Conservation (phyloP, 768 basidiomycete species). For the Astraeus odoratus region DNA sequence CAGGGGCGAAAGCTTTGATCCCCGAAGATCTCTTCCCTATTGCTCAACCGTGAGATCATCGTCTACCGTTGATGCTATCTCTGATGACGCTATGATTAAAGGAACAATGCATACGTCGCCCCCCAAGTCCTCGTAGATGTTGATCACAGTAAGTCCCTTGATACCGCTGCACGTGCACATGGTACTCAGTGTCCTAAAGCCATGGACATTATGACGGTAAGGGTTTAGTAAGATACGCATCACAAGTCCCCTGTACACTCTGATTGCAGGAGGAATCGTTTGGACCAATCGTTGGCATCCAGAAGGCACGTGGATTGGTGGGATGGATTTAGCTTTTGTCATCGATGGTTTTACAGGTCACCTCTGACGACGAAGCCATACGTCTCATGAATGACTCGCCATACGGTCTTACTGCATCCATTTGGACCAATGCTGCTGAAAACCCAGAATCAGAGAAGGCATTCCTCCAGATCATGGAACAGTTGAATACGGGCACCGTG, state of each 20-base stretch:
- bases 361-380: conserved; percentile 83
- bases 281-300: conserved; percentile 89
- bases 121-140: conserved; percentile 91
- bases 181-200: conserved; percentile 31
- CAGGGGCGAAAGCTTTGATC: conserved; percentile 75
- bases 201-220: conserved; percentile 90
- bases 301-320: conserved; percentile 51
- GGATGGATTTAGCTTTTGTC: not conserved
- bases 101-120: conserved; percentile 80
- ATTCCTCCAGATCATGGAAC: conserved; percentile 57
- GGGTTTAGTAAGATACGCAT: conserved; percentile 3
- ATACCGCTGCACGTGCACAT: conserved; percentile 2
- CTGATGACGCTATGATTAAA: conserved; percentile 20
- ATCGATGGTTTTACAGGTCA: conserved; percentile 39
- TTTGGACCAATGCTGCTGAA: conserved; percentile 78
- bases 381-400: conserved; percentile 92
- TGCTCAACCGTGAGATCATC: conserved; percentile 53
- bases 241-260: not conserved
- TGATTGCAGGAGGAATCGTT: conserved; percentile 72
- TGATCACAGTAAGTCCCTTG: conserved; percentile 61
- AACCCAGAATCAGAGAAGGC: conserved; percentile 56
- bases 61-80: not conserved
- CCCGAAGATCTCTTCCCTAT: conserved; percentile 58
- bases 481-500: conserved; percentile 86
- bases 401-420: conserved; percentile 89